A percentile compares a stretch with the other conserved stretches of the same genome.
These are phyloP conservation scores for Macaranga tanarius DNA, from an alignment of 441 rosid species.

Conservation along the genomic window DNA sequence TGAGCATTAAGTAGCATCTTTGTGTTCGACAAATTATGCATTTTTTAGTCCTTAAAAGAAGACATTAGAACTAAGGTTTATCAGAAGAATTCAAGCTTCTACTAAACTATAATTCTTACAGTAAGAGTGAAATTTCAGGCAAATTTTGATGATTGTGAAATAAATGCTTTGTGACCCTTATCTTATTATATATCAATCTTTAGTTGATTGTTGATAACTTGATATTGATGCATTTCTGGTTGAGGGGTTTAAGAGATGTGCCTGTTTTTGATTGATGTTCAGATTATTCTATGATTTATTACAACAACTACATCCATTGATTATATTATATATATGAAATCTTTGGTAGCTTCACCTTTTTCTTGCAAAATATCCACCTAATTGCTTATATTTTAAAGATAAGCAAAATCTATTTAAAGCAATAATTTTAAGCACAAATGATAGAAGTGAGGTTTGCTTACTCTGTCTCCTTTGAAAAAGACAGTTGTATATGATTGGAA, in stretches of 20 bases:
- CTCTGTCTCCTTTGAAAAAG: conserved; percentile 6
- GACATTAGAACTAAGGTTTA: not conserved
- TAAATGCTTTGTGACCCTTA: not conserved
- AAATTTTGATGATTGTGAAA: not conserved
- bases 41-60: not conserved
- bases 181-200: not conserved
- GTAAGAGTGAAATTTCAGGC: not conserved
- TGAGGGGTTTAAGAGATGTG: not conserved
- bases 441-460: conserved; percentile 3
- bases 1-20: not conserved
- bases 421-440: not conserved
- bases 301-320: not conserved
- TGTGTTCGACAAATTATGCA: not conserved
- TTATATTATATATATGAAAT: not conserved
- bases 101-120: too few species aligned
- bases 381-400: not conserved
- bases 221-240: not conserved
- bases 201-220: not conserved
- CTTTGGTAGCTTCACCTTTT: not conserved
- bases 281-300: not conserved
- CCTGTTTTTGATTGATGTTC: not conserved
- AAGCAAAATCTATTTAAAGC: not conserved
- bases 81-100: not conserved
- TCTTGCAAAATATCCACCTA: not conserved
- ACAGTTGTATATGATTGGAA: not conserved